These are phyloP conservation scores for Colletotrichum abscissum DNA, from an alignment of 2,329 filamentous ascomycete species.

Conservation along the genomic window DNA sequence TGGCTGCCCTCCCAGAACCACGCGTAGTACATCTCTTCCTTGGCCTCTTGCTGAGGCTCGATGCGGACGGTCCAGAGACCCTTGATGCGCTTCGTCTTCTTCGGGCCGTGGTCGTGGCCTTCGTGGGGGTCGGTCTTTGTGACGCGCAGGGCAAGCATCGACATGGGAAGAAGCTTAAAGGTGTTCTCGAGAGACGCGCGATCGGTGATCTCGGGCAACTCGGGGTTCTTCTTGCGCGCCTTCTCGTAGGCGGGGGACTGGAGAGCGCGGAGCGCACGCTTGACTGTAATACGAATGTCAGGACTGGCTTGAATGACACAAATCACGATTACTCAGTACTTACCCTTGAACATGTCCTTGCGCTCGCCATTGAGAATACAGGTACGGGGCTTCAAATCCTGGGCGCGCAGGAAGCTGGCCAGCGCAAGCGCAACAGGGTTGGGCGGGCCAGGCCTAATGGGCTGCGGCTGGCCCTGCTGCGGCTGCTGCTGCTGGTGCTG, in stretches of 20 bases:
- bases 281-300: slow-evolving; percentile 69
- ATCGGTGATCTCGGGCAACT: slow-evolving; percentile 89
- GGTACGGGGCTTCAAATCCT: slow-evolving; percentile 89
- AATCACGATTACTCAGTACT: slow-evolving; percentile 12
- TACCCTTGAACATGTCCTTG: slow-evolving; percentile 98
- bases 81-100: slow-evolving; percentile 90
- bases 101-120: slow-evolving; percentile 76
- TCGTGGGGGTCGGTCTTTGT: slow-evolving; percentile 82
- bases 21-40: slow-evolving; percentile 91
- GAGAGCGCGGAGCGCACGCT: slow-evolving; percentile 91
- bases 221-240: slow-evolving; percentile 87
- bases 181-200: slow-evolving; percentile 89
- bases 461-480: slow-evolving; percentile 66
- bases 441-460: slow-evolving; percentile 81
- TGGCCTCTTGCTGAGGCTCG: slow-evolving; percentile 92
- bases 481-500: slow-evolving; percentile 42
- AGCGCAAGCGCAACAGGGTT: slow-evolving; percentile 91
- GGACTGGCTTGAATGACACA: not conserved
- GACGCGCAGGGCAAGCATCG: slow-evolving; percentile 92
- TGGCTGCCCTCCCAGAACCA: slow-evolving; percentile 97
- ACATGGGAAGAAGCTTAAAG: slow-evolving; percentile 95
- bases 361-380: slow-evolving; percentile 95
- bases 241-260: slow-evolving; percentile 91
- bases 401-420: slow-evolving; percentile 85
- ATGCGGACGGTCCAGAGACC: slow-evolving; percentile 96